Evolutionary conservation across 1,284 basidiomycete species (phyloP).

Genomic region (Austroboletus sp.): DNA sequence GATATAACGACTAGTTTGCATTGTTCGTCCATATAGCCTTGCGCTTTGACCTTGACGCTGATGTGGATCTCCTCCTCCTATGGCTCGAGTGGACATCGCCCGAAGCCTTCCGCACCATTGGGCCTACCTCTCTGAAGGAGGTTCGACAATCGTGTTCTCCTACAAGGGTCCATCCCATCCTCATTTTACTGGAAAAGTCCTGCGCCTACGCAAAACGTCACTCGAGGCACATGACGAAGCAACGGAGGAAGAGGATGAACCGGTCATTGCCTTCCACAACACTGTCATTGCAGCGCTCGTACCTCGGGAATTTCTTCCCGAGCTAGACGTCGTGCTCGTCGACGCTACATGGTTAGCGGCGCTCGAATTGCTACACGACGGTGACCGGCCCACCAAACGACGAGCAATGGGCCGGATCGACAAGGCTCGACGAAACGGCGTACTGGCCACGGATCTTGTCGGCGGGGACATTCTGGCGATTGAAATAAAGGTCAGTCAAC

Average conservation of each 20-base stretch:
- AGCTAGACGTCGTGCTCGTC: constrained; percentile 48
- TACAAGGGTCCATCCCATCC: constrained; percentile 54
- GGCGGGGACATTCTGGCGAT: constrained; percentile 55
- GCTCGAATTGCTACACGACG: constrained; percentile 44
- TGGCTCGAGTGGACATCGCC: constrained; percentile 18
- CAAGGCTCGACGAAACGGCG: constrained; percentile 44
- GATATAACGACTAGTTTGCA: constrained; percentile 1
- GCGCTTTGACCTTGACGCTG: constrained; percentile 7
- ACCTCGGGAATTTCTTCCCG: constrained; percentile 51
- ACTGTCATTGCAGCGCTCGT: constrained; percentile 56
- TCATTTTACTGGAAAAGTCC: constrained; percentile 55
- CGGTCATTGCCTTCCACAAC: constrained; percentile 57
- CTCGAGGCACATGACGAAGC: constrained; percentile 1
- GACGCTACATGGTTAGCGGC: constrained; percentile 55
- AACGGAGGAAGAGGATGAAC: constrained; percentile 41
- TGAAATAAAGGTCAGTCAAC: constrained; percentile 72
- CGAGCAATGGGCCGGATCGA: constrained; percentile 55
- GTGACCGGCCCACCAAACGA: constrained; percentile 50
- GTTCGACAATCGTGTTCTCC: constrained; percentile 81
- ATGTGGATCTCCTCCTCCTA: background rate
- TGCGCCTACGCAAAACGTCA: constrained; percentile 64
- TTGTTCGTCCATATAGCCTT: constrained; percentile 15
- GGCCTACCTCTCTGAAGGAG: constrained; percentile 83
- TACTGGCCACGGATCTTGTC: constrained; percentile 71
- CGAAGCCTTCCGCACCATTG: constrained; percentile 57